Base-by-base conservation (phyloP, 192 early-diverging fungal genomes). In the Geranomyces michiganensis region DNA sequence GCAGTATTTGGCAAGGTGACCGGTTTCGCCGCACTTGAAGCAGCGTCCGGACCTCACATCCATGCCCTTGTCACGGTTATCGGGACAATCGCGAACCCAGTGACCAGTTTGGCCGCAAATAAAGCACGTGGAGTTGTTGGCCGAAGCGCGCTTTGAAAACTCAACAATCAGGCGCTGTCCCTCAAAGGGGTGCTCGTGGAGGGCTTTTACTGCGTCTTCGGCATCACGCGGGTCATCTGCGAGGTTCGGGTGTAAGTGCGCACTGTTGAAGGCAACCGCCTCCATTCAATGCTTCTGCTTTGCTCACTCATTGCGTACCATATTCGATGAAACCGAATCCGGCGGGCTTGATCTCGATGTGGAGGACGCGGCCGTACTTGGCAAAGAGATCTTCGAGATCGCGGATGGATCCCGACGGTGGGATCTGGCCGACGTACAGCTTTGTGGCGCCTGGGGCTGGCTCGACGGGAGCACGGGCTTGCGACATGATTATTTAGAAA, bases 281-380 rank as follows among this genome's bases (percentile, higher is more conserved):
- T n/a, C n/a, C n/a, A n/a, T n/a, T n/a, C n/a, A n/a, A n/a, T n/a
- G n/a, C n/a, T n/a, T n/a, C n/a, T n/a, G n/a, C 3, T 53, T 26
- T 53, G 6, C 19, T n/a, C 51, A 9, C 24, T 53, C 17, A n/a
- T 59, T 12, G 10, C 48, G 41, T 77, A 82, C 81, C 80, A 61
- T 73, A 85, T 66, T 85, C 78, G 13, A 86, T 67, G 72, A 86
- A 86, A 12, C 84, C 84, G 62, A 79, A 86, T 9, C 84, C 84
- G 48, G 81, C 81, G 27, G 78, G 78, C 71, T 86, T 86, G 44
- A 86, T 67, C 31, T 86, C 83, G 24, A 82, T 62, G 21, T 64
- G 59, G 12, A 36, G 65, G 32, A 81, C 62, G n/a, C 58, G 27
- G 10, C 81, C 81, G 51, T 70, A 83, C 76, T 76, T 78, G 8